A percentile compares a stretch with the other conserved stretches of the same genome.
Evolutionary conservation across 306 rosid genomes (phyloP).

Genomic region (Acacia confusa): DNA sequence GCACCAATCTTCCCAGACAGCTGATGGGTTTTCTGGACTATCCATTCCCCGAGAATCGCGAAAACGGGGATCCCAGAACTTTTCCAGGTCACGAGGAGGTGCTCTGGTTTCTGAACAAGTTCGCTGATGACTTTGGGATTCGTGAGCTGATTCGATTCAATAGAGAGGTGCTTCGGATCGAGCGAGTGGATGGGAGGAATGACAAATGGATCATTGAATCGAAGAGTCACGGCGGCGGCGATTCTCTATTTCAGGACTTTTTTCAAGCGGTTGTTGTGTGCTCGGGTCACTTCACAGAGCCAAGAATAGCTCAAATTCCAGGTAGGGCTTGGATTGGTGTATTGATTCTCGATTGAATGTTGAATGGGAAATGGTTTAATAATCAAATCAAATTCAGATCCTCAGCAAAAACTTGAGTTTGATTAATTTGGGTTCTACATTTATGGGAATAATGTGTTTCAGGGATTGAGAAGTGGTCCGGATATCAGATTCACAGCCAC

Average conservation of each 20-base stretch:
- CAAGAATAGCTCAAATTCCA: conserved; percentile 28
- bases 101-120: conserved; percentile 30
- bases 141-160: background rate
- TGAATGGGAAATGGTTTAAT: background rate
- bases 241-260: conserved; percentile 22
- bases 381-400: background rate
- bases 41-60: conserved; percentile 16
- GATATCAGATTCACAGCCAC: conserved; percentile 39
- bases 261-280: conserved; percentile 42
- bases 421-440: background rate
- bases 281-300: conserved; percentile 37
- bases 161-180: conserved; percentile 11
- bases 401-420: background rate
- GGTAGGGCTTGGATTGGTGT: conserved; percentile 2
- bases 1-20: conserved; percentile 41
- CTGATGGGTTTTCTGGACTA: conserved; percentile 34
- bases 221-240: background rate
- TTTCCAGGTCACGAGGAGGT: conserved; percentile 43
- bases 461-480: conserved; percentile 42
- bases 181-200: background rate
- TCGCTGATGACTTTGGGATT: conserved; percentile 26
- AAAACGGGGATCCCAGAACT: conserved; percentile 23
- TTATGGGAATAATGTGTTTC: background rate
- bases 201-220: conserved; percentile 14
- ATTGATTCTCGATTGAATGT: background rate